phyloP scores from a whole-genome alignment of 164 flowering plant genomes.

The Buxus sempervirens region DNA sequence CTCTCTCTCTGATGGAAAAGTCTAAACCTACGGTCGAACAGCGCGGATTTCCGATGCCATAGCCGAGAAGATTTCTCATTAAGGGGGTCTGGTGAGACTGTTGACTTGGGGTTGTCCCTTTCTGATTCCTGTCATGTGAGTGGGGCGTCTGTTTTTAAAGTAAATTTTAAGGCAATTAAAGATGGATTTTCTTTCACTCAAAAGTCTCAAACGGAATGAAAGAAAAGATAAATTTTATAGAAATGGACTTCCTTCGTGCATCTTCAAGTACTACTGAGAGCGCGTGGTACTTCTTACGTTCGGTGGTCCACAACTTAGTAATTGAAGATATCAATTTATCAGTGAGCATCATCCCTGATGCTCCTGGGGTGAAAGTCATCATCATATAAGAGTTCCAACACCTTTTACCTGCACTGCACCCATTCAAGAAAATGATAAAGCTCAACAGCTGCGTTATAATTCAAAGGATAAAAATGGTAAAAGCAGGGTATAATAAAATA shows the following conservation, averaged over 20 bases:
- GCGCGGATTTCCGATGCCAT: background rate
- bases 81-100: slow-evolving; percentile 13
- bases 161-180: background rate
- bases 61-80: background rate
- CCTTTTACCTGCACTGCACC: background rate
- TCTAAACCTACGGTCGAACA: background rate
- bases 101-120: background rate
- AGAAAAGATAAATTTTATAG: too few species aligned
- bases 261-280: background rate
- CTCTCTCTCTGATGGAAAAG: background rate
- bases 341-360: too few species aligned
- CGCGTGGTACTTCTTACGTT: too few species aligned
- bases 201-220: too few species aligned
- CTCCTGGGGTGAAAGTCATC: background rate
- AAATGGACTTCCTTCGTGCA: background rate
- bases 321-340: too few species aligned
- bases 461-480: slow-evolving; percentile 1
- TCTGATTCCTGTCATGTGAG: slow-evolving; percentile 16
- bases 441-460: slow-evolving; percentile 8
- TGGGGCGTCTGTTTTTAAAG: background rate
- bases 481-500: background rate
- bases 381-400: background rate
- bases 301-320: too few species aligned
- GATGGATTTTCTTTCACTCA: background rate
- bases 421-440: background rate